Evolutionary conservation across 1,284 basidiomycete species (phyloP).

Genomic region (Sanghuangporus baumii): DNA sequence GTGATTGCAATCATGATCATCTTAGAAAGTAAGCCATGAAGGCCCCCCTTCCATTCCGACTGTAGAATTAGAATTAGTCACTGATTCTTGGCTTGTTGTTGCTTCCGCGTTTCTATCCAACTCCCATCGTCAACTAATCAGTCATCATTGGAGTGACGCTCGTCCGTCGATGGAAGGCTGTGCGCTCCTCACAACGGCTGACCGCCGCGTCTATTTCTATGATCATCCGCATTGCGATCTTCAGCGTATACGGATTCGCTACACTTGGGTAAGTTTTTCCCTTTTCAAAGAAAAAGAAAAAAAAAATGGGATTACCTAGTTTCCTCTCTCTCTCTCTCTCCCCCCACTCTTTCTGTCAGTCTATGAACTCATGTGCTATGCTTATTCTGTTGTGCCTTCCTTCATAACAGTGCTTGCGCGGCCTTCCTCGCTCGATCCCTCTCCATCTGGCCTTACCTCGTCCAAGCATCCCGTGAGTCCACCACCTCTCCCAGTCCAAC

Average conservation of each 20-base stretch:
- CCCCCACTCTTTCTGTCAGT: not conserved
- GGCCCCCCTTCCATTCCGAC: not conserved
- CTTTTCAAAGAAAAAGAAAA: not conserved
- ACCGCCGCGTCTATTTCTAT: slow-evolving; percentile 11
- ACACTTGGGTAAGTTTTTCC: slow-evolving; percentile 9
- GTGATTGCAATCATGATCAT: slow-evolving; percentile 15
- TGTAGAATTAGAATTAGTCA: no score
- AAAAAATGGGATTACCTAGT: not conserved
- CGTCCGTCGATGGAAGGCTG: slow-evolving; percentile 9
- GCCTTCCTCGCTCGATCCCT: slow-evolving; percentile 16
- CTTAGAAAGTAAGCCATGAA: slow-evolving; percentile 8
- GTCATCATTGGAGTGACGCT: slow-evolving; percentile 12
- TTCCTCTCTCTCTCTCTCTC: not conserved
- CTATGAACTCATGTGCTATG: not conserved
- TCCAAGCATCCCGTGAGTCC: slow-evolving; percentile 15
- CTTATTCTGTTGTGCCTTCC: not conserved
- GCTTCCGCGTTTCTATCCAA: not conserved
- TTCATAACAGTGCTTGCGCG: slow-evolving; percentile 9
- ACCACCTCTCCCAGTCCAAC: not conserved
- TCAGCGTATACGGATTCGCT: slow-evolving; percentile 13
- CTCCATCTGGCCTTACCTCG: slow-evolving; percentile 13
- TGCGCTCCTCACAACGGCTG: slow-evolving; percentile 3
- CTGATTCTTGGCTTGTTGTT: not conserved
- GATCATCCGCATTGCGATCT: slow-evolving; percentile 14
- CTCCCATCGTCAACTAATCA: not conserved